These are phyloP conservation scores for Zymoseptoria brevis DNA, from an alignment of 2,329 filamentous ascomycete genomes.

Conservation along the genomic window DNA sequence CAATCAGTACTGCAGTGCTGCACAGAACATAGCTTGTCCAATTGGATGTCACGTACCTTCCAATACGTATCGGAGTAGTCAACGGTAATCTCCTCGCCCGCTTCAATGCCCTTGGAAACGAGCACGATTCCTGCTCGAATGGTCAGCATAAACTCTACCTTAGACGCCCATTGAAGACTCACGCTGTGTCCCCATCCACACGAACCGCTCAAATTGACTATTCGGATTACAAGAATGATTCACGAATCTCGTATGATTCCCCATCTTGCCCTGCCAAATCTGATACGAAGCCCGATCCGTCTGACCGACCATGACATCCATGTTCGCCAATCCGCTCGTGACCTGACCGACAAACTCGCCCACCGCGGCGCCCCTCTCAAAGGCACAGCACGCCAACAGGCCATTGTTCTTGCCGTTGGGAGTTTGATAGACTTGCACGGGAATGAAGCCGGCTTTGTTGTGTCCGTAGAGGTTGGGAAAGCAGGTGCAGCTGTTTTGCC, in stretches of 20 bases:
- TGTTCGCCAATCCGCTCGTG: slow-evolving; percentile 44
- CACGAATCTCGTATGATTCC: slow-evolving; percentile 53
- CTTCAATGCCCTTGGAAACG: slow-evolving; percentile 48
- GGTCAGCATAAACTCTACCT: not conserved
- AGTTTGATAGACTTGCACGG: slow-evolving; percentile 48
- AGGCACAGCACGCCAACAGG: slow-evolving; percentile 39
- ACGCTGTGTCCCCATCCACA: slow-evolving; percentile 48
- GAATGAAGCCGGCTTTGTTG: slow-evolving; percentile 32
- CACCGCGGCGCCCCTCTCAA: slow-evolving; percentile 46
- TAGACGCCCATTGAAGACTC: not conserved
- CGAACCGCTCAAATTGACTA: slow-evolving; percentile 49
- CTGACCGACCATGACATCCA: slow-evolving; percentile 47
- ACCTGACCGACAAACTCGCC: slow-evolving; percentile 51
- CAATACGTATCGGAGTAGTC: slow-evolving; percentile 54
- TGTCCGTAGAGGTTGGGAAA: slow-evolving; percentile 47
- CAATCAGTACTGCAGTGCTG: not conserved
- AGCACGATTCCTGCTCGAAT: slow-evolving; percentile 39
- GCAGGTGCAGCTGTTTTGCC: slow-evolving; percentile 45
- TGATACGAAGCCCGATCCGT: slow-evolving; percentile 44
- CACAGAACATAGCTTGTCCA: not conserved
- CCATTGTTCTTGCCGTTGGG: slow-evolving; percentile 49
- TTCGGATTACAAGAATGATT: slow-evolving; percentile 54
- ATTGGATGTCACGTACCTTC: slow-evolving; percentile 26
- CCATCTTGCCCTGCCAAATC: slow-evolving; percentile 50
- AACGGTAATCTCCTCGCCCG: slow-evolving; percentile 47